Conservation (phyloP, 1,284 basidiomycete species). For the Ustilago trichophora region DNA sequence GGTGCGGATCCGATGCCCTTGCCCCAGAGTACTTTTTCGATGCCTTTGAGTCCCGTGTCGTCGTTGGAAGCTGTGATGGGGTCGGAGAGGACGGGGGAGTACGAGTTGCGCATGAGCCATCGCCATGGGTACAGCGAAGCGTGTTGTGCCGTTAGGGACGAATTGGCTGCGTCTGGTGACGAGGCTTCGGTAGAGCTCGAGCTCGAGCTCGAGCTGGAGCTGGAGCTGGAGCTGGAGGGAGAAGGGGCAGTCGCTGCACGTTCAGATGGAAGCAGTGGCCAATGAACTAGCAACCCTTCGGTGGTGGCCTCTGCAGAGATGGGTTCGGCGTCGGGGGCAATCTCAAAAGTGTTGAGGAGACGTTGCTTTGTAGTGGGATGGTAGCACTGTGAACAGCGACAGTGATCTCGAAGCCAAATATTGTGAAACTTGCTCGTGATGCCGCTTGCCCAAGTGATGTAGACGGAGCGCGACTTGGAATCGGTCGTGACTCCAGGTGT, state of each 20-base stretch:
- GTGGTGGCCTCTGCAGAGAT: constrained; percentile 72
- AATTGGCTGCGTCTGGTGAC: constrained; percentile 4
- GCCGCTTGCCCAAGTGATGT: constrained; percentile 47
- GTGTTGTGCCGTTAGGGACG: constrained; percentile 68
- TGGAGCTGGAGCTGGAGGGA: background rate
- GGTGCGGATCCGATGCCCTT: constrained; percentile 78
- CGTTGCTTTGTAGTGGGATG: constrained; percentile 90
- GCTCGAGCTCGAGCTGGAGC: too few relatives aligned
- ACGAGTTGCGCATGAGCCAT: constrained; percentile 80
- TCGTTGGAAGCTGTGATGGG: constrained; percentile 70
- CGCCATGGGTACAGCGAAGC: constrained; percentile 84
- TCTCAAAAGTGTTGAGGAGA: constrained; percentile 86
- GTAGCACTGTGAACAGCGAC: constrained; percentile 85
- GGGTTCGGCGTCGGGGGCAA: constrained; percentile 78
- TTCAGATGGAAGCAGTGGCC: constrained; percentile 58
- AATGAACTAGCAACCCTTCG: constrained; percentile 76
- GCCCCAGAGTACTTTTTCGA: constrained; percentile 75
- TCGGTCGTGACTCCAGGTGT: constrained; percentile 29
- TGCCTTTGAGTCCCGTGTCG: constrained; percentile 24
- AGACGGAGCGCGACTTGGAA: constrained; percentile 16
- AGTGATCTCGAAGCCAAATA: constrained; percentile 83
- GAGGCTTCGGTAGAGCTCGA: background rate
- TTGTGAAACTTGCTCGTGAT: constrained; percentile 69
- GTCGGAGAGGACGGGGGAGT: constrained; percentile 73
- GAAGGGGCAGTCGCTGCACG: constrained; percentile 4